Percentiles rank a stretch among this genome's conserved stretches.
Conservation (phyloP, 306 rosid species). For the Amphicarpaea edgeworthii region DNA sequence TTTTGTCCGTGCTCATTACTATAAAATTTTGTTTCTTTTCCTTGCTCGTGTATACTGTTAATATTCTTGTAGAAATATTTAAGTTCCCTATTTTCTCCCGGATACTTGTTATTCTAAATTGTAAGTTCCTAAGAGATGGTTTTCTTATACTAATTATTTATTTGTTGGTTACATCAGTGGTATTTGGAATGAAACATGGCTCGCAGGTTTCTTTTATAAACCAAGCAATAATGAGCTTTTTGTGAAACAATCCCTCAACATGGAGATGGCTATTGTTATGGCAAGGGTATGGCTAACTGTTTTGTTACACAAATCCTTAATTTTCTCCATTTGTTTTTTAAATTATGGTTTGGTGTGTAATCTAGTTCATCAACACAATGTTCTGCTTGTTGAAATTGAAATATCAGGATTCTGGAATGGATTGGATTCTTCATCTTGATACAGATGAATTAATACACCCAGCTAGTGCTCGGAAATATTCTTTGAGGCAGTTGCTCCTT, state of each 20-base stretch:
- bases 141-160: constrained; percentile 34
- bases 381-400: constrained; percentile 46
- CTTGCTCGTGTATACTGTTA: background rate
- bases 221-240: constrained; percentile 97
- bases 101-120: no score
- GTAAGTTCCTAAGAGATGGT: constrained; percentile 30
- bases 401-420: constrained; percentile 87
- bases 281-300: constrained; percentile 82
- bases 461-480: constrained; percentile 88
- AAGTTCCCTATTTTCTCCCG: constrained; percentile 6
- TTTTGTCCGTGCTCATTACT: constrained; percentile 8
- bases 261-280: constrained; percentile 99
- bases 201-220: constrained; percentile 93
- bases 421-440: constrained; percentile 97
- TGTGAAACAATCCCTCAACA: constrained; percentile 98
- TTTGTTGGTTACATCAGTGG: constrained; percentile 69
- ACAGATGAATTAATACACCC: constrained; percentile 96
- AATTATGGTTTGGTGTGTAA: background rate
- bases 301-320: constrained; percentile 5
- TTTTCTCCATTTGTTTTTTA: background rate
- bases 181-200: constrained; percentile 99
- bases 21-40: background rate
- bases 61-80: background rate
- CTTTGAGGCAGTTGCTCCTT: constrained; percentile 88
- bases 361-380: constrained; percentile 33